Base-by-base conservation (phyloP, 2,329 filamentous ascomycete species). In the Coniochaeta hoffmannii region DNA sequence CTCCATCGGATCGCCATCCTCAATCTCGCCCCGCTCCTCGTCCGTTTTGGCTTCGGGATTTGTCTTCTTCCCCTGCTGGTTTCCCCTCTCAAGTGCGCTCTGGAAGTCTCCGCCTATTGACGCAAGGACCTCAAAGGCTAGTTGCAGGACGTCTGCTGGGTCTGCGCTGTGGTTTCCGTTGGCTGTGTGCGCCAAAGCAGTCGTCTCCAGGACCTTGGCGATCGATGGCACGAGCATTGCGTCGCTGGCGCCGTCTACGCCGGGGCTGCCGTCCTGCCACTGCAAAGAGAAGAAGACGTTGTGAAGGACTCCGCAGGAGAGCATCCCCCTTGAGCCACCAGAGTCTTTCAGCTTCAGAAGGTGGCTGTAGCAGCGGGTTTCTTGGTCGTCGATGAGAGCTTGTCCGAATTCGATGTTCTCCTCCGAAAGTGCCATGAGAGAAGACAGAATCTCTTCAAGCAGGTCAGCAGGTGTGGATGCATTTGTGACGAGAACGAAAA, bases 71-170 rank as follows among this genome's bases (percentile, higher is more conserved):
- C n/a, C 10, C 32, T 15, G 31, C 15, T 68, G 70, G 55, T 69
- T 73, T 17, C 70, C 73, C 56, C 75, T 74, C 38, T 76, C 75
- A 41, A 80, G 64, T 6, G 77, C 76, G 32, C 76, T 72, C 62
- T 80, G 78, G 12, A 87, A 70, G 49, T 73, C 76, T 2, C 82
- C 86, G 41, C 82, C 83, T 50, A 88, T 86, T 7, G 83, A 83
- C 4, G 83, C 84, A 0, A 86, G 71, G 15, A 84, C 80, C 66
- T 87, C 82, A 0, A 88, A 69, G 3, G 82, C 81, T 15, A 83
- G 67, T 62, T 80, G 74, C 53, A 80, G 67, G 36, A 77, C 73
- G 59, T 81, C 78, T 8, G 69, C 60, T 1, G 74, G 69, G 58
- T 69, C 72, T 9, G 71, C 70, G 63, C 70, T 74, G 55, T 68